These are phyloP conservation scores for Cyberlindnera sargentensis DNA, from an alignment of 805 yeast genomes.

Conservation along the genomic window DNA sequence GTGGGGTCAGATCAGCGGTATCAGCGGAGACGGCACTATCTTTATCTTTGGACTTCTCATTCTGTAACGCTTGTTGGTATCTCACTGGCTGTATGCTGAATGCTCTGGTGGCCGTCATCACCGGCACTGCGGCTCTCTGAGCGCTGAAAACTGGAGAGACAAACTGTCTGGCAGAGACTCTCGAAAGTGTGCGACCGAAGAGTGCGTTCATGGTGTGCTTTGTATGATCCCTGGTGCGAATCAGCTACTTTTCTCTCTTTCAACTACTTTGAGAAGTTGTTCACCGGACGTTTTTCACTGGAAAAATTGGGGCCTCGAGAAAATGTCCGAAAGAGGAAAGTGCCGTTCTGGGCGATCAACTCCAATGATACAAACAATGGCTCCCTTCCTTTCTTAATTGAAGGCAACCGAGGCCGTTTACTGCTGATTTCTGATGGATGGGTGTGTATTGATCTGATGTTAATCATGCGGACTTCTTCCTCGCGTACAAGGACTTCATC, in stretches of 20 bases:
- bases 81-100: conserved; percentile 7
- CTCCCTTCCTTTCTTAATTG: background rate
- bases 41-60: background rate
- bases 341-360: background rate
- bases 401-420: too few species aligned
- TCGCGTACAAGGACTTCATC: conserved; percentile 34
- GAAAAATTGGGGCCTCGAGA: background rate
- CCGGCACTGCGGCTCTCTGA: background rate
- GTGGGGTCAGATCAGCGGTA: conserved; percentile 41
- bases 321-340: conserved; percentile 1
- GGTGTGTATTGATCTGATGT: too few species aligned
- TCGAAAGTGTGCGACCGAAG: conserved; percentile 1
- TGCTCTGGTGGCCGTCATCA: conserved; percentile 1
- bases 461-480: background rate
- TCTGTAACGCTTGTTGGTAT: conserved; percentile 3
- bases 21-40: background rate
- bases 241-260: too few species aligned
- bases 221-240: too few species aligned
- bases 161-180: background rate
- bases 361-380: background rate
- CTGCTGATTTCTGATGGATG: too few species aligned
- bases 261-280: too few species aligned
- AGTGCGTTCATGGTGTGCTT: conserved; percentile 1
- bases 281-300: too few species aligned
- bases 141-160: background rate